A percentile compares a stretch with the other conserved stretches of the same genome.
phyloP scores from a whole-genome alignment of 139 green algal genomes.

The Tetradesmus lagerheimii region DNA sequence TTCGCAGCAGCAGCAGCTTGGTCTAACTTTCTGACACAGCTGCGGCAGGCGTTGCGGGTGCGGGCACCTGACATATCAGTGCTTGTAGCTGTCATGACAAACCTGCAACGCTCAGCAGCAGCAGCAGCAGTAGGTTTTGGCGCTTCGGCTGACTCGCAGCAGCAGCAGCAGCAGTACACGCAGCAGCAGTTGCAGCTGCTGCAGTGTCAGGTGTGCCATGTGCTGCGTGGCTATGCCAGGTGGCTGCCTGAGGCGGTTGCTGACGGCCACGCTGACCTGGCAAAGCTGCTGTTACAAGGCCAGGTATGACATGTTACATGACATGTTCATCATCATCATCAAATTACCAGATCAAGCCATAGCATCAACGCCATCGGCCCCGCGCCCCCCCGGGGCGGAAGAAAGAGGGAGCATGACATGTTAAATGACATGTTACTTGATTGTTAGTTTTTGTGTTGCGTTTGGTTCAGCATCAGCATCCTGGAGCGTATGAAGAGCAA shows the following conservation, averaged over 20 bases:
- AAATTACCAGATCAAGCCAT: too few relatives aligned
- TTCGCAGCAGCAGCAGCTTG: constrained; percentile 28
- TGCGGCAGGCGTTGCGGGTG: neutral
- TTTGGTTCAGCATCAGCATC: too few relatives aligned
- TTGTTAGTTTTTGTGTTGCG: too few relatives aligned
- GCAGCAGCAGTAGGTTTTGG: constrained; percentile 6
- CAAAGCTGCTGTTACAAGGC: constrained; percentile 34
- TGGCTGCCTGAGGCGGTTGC: constrained; percentile 37
- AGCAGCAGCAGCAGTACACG: constrained; percentile 23
- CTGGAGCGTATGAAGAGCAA: too few relatives aligned
- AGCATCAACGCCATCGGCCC: too few relatives aligned
- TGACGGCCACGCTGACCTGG: constrained; percentile 27
- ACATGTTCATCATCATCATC: too few relatives aligned
- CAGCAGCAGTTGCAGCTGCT: constrained; percentile 34
- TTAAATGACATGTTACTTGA: too few relatives aligned
- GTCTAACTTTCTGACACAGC: constrained; percentile 13
- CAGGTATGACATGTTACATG: constrained; percentile 13
- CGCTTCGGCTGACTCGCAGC: neutral
- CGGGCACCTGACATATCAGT: constrained; percentile 24
- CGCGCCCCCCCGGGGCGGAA: too few relatives aligned
- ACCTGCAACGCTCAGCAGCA: constrained; percentile 17
- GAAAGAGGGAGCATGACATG: too few relatives aligned
- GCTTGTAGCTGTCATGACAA: constrained; percentile 4
- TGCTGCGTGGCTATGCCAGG: constrained; percentile 8
- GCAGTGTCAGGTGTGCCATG: constrained; percentile 3